These are phyloP conservation scores for Paramecium sexaurelia DNA, from an alignment of 73 alveolate genomes.

Conservation along the genomic window DNA sequence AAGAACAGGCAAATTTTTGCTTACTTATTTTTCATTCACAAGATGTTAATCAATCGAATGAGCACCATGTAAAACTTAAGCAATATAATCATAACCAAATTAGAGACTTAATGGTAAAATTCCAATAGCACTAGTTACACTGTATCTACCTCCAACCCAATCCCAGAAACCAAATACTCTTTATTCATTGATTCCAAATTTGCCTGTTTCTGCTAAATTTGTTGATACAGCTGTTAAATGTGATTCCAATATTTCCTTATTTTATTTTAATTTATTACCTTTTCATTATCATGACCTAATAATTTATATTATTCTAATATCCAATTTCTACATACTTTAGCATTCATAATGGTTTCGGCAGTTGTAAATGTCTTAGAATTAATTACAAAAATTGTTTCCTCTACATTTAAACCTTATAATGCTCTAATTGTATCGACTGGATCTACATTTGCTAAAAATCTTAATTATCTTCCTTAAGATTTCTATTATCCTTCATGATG, in stretches of 20 bases:
- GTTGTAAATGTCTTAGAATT: constrained; percentile 96
- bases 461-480: constrained; percentile 33
- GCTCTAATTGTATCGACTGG: constrained; percentile 97
- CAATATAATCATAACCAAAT: constrained; percentile 76
- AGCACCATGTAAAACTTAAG: constrained; percentile 47
- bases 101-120: constrained; percentile 93
- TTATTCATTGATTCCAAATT: constrained; percentile 87
- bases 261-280: background rate
- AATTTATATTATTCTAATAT: constrained; percentile 76
- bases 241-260: constrained; percentile 3
- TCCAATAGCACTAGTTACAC: constrained; percentile 98
- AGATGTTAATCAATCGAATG: constrained; percentile 55
- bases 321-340: constrained; percentile 82
- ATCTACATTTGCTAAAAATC: constrained; percentile 98
- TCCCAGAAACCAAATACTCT: constrained; percentile 95
- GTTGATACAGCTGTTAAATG: constrained; percentile 94
- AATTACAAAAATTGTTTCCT: constrained; percentile 86
- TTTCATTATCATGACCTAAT: constrained; percentile 3
- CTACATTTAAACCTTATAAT: constrained; percentile 83
- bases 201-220: constrained; percentile 78
- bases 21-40: constrained; percentile 39
- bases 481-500: constrained; percentile 13
- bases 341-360: constrained; percentile 98
- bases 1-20: constrained; percentile 54
- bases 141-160: constrained; percentile 99